Conservation (phyloP, 2,329 filamentous ascomycete genomes). For the Colletotrichum musicola region DNA sequence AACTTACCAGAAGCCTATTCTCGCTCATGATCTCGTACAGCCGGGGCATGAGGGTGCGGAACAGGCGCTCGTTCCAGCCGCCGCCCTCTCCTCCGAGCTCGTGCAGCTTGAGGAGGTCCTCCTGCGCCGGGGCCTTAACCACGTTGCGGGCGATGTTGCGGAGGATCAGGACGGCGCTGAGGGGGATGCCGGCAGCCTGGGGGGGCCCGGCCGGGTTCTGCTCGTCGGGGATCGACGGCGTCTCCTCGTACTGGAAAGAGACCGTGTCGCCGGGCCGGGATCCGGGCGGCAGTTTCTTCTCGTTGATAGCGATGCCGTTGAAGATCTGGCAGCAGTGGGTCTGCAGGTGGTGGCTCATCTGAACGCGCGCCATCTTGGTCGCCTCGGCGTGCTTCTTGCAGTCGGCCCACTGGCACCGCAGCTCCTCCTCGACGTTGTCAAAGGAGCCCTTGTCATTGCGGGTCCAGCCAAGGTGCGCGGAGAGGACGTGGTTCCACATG, state of each 20-base stretch:
- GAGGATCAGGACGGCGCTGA: slow-evolving; percentile 81
- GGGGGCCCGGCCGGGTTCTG: slow-evolving; percentile 67
- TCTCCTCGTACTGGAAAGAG: slow-evolving; percentile 67
- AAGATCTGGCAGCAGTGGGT: slow-evolving; percentile 67
- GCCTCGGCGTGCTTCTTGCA: slow-evolving; percentile 69
- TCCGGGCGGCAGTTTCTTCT: slow-evolving; percentile 24
- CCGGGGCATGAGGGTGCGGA: slow-evolving; percentile 73
- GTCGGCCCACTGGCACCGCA: slow-evolving; percentile 75
- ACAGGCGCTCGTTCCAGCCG: slow-evolving; percentile 76
- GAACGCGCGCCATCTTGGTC: slow-evolving; percentile 59
- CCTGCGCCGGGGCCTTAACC: slow-evolving; percentile 70
- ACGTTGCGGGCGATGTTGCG: slow-evolving; percentile 81
- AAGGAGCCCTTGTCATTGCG: slow-evolving; percentile 69
- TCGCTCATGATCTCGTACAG: slow-evolving; percentile 78
- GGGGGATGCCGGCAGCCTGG: slow-evolving; percentile 81
- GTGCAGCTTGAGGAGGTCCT: slow-evolving; percentile 64
- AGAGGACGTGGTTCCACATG: slow-evolving; percentile 80
- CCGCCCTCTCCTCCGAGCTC: slow-evolving; percentile 60
- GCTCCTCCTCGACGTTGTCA: slow-evolving; percentile 64
- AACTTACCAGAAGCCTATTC: slow-evolving; percentile 71
- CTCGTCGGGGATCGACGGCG: slow-evolving; percentile 67
- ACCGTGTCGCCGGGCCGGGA: slow-evolving; percentile 67
- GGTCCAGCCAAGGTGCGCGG: slow-evolving; percentile 71
- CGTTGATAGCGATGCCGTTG: slow-evolving; percentile 34
- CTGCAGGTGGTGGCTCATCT: slow-evolving; percentile 74